Evolutionary conservation across 2,329 filamentous ascomycete species (phyloP).

Genomic region (Sarocladium oryzae): DNA sequence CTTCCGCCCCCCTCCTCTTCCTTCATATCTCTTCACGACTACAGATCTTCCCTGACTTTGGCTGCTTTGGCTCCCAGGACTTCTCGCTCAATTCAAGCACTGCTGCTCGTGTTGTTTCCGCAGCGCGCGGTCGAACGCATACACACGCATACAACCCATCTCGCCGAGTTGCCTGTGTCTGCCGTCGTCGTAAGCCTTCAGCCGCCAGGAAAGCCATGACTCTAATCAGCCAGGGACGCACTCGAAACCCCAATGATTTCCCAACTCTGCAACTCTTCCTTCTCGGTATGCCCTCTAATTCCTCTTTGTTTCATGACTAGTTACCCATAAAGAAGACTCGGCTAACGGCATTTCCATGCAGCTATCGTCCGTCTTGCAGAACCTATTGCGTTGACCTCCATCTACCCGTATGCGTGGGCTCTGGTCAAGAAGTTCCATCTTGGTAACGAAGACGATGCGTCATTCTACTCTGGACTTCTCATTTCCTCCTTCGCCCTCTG

Average conservation of each 20-base stretch:
- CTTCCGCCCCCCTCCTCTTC: not conserved
- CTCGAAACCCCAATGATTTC: slow-evolving; percentile 65
- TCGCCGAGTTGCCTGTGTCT: slow-evolving; percentile 22
- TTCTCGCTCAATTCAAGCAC: not conserved
- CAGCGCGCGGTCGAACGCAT: not conserved
- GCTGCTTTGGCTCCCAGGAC: too few relatives aligned
- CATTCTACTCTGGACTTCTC: slow-evolving; percentile 80
- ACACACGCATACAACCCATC: slow-evolving; percentile 15
- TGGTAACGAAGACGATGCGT: slow-evolving; percentile 67
- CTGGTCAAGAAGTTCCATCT: slow-evolving; percentile 72
- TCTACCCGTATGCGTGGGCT: slow-evolving; percentile 87
- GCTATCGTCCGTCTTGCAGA: slow-evolving; percentile 90
- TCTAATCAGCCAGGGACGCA: slow-evolving; percentile 42
- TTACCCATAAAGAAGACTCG: not conserved
- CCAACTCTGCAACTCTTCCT: slow-evolving; percentile 77
- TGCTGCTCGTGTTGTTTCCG: not conserved
- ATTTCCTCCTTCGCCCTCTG: slow-evolving; percentile 80
- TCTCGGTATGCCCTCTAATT: slow-evolving; percentile 75
- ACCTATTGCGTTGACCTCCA: slow-evolving; percentile 86
- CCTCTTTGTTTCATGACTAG: slow-evolving; percentile 14
- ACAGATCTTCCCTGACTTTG: not conserved
- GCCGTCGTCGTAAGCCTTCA: slow-evolving; percentile 39
- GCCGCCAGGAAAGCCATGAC: slow-evolving; percentile 40
- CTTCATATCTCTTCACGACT: not conserved
- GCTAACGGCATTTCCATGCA: slow-evolving; percentile 30